Conservation (phyloP, 495 filamentous ascomycete species). For the Hypomontagnella submonticulosa region DNA sequence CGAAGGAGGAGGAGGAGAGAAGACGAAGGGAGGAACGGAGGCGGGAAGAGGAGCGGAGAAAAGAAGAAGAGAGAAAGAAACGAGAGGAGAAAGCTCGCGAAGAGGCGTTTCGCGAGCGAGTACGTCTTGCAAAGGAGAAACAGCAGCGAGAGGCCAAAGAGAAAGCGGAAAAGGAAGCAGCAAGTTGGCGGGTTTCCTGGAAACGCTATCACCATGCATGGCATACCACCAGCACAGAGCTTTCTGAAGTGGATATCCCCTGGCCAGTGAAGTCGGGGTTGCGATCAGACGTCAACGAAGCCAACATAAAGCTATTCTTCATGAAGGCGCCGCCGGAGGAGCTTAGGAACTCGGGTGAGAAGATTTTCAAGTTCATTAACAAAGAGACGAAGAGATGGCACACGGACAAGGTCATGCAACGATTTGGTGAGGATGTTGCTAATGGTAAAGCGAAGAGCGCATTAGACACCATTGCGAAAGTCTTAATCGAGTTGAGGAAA, state of each 20-base stretch:
- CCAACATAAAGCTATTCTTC: slow-evolving; percentile 32
- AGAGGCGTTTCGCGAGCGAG: slow-evolving; percentile 19
- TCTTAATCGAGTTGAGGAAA: slow-evolving; percentile 24
- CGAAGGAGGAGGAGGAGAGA: neutral
- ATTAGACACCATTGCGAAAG: slow-evolving; percentile 18
- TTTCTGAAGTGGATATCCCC: slow-evolving; percentile 6
- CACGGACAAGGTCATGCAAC: slow-evolving; percentile 35
- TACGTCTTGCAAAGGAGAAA: slow-evolving; percentile 10
- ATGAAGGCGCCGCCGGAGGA: slow-evolving; percentile 17
- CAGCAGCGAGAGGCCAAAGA: slow-evolving; percentile 14
- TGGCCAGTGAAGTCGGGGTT: slow-evolving; percentile 29
- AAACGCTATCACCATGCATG: slow-evolving; percentile 18
- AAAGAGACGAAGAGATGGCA: slow-evolving; percentile 42
- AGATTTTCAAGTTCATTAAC: slow-evolving; percentile 53
- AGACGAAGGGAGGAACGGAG: slow-evolving; percentile 1
- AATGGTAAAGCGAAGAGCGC: slow-evolving; percentile 7
- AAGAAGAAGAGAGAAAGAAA: slow-evolving; percentile 10
- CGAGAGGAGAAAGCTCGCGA: slow-evolving; percentile 16
- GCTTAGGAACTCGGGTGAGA: slow-evolving; percentile 20
- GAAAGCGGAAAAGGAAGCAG: slow-evolving; percentile 22
- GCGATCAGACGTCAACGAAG: slow-evolving; percentile 27
- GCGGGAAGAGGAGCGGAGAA: neutral
- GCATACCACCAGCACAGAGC: neutral
- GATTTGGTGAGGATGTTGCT: slow-evolving; percentile 21
- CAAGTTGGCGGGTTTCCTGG: slow-evolving; percentile 16